Evolutionary conservation across 2,329 filamentous ascomycete genomes (phyloP).

Genomic region (Microcyclospora tardicrescens): DNA sequence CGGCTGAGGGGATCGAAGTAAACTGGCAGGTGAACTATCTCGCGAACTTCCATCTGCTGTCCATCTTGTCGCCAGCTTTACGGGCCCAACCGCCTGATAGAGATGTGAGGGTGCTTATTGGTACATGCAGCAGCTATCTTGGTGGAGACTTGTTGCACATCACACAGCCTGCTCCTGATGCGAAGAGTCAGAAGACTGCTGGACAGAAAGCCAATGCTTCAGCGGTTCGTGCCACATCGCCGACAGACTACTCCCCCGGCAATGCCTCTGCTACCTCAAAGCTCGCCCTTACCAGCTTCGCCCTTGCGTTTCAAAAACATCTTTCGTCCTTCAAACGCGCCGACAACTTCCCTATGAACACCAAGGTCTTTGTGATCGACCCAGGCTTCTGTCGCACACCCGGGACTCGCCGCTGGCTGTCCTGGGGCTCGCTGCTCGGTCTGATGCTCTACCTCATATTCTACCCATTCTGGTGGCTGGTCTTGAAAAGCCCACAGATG

Average conservation of each 20-base stretch:
- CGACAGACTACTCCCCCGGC: slow-evolving; percentile 29
- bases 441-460: slow-evolving; percentile 61
- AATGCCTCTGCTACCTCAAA: slow-evolving; percentile 38
- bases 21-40: slow-evolving; percentile 95
- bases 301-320: slow-evolving; percentile 83
- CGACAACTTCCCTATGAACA: slow-evolving; percentile 68
- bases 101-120: slow-evolving; percentile 77
- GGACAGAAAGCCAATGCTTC: slow-evolving; percentile 16
- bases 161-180: slow-evolving; percentile 28
- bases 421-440: slow-evolving; percentile 69
- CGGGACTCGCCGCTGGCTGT: slow-evolving; percentile 76
- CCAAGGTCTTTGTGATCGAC: slow-evolving; percentile 75
- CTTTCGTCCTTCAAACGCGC: slow-evolving; percentile 72
- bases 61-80: slow-evolving; percentile 80
- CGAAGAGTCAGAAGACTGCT: slow-evolving; percentile 41
- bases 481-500: slow-evolving; percentile 72
- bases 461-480: slow-evolving; percentile 73
- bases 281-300: slow-evolving; percentile 79
- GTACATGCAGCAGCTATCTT: slow-evolving; percentile 82
- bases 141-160: slow-evolving; percentile 54
- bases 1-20: slow-evolving; percentile 58
- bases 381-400: slow-evolving; percentile 76
- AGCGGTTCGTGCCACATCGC: slow-evolving; percentile 5
- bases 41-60: slow-evolving; percentile 87
- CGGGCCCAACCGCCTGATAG: slow-evolving; percentile 85